These are phyloP conservation scores for Parascedosporium putredinis DNA, from an alignment of 2,329 filamentous ascomycete genomes.

Conservation along the genomic window DNA sequence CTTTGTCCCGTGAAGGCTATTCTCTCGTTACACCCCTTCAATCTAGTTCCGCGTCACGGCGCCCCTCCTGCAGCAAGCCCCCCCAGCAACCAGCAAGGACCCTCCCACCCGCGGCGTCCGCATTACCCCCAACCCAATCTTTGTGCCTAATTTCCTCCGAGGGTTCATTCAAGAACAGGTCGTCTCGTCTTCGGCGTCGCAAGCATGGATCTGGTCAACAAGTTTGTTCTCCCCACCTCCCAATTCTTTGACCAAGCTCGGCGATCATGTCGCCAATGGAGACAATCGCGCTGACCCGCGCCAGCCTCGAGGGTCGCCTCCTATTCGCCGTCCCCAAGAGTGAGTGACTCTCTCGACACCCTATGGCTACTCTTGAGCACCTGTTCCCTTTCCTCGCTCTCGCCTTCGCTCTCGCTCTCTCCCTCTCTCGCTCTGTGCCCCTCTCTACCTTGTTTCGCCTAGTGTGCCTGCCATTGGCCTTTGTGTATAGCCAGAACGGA, in stretches of 20 bases:
- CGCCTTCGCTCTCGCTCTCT: too few relatives aligned
- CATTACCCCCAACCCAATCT: not conserved
- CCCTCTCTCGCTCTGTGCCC: too few relatives aligned
- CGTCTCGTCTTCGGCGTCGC: not conserved
- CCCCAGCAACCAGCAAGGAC: not conserved
- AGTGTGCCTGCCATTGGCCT: too few relatives aligned
- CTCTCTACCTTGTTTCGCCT: too few relatives aligned
- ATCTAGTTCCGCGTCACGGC: not conserved
- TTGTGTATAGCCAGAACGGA: too few relatives aligned
- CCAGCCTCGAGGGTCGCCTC: slow-evolving; percentile 79
- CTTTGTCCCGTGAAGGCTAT: not conserved
- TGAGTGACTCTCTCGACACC: slow-evolving; percentile 38
- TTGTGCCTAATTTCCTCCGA: not conserved
- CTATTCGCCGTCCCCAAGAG: slow-evolving; percentile 98
- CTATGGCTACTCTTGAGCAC: too few relatives aligned
- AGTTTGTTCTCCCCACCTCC: slow-evolving; percentile 26
- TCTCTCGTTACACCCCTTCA: not conserved
- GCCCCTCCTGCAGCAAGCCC: not conserved
- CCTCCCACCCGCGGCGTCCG: not conserved
- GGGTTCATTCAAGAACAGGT: not conserved
- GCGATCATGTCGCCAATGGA: not conserved
- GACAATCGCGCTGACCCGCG: slow-evolving; percentile 4
- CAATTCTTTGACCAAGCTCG: not conserved
- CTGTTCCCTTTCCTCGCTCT: too few relatives aligned
- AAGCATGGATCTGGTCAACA: slow-evolving; percentile 43